Evolutionary conservation across 1,139 yeast species (phyloP), one percentile per base, ranked within the genome.

Genomic region (Tardiomyces depauwii): DNA sequence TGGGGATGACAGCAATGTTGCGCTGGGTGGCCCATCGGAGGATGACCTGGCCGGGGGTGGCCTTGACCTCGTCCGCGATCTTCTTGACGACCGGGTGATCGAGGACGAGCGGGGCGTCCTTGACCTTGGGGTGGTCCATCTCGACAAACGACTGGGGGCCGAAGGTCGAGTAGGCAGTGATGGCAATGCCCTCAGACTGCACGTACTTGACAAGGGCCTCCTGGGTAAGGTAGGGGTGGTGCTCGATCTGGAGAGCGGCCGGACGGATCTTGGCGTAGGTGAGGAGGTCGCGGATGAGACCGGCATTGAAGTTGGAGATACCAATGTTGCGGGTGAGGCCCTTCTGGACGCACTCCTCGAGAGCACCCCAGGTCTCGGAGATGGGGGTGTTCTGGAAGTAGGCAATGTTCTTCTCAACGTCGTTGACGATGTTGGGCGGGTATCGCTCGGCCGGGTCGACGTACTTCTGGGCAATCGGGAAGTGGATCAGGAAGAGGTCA

Each of bases 141-240:
- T 71, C 71, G 44, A 72, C 79, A 62, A 79, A 68, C 51, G 71
- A 68, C 67, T 86, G 95, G 67, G 65, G 52, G 18, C 91, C 94
- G 55, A 86, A 73, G 49, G 95, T 95, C 36, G 88, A 80, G 64
- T 82, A 86, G 39, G 91, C 89, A 62, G 84, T 85, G 46, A 80
- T 61, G 23, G 73, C 60, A 52, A 86, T 82, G 23, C 72, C 74
- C 52, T 83, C 68, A 21, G 68, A 59, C 51, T 73, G 67, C 60
- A 77, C 70, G 61, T 63, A 82, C 38, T 74, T 74, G 47, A 76
- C 62, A 51, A 85, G 69, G 51, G 82, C 82, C 40, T 64, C 69
- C 62, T 84, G 93, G 42, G 89, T 88, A 47, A 84, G 71, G 56
- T 73, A 73, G 47, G 95, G 95, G 61, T 85, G 94, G 46, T 79